These are phyloP conservation scores for Chrysoporthe austroafricana DNA, from an alignment of 2,329 filamentous ascomycete genomes.

Conservation along the genomic window DNA sequence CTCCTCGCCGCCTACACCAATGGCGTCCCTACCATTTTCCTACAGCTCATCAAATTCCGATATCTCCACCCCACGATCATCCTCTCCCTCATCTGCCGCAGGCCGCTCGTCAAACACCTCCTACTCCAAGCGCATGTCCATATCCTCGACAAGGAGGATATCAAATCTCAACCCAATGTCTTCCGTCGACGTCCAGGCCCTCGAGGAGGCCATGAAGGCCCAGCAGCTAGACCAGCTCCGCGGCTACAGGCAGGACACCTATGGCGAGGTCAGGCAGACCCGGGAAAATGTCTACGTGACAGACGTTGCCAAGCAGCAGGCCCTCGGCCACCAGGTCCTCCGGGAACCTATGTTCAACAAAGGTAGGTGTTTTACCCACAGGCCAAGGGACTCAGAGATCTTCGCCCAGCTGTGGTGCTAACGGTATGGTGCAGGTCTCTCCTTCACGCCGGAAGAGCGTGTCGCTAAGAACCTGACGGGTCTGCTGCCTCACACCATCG, in stretches of 20 bases:
- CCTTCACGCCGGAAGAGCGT: constrained; percentile 67
- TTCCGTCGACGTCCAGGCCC: constrained; percentile 58
- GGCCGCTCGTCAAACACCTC: constrained; percentile 54
- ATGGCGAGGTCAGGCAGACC: constrained; percentile 58
- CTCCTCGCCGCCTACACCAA: constrained; percentile 36
- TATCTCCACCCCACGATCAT: constrained; percentile 58
- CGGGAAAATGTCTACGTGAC: constrained; percentile 56
- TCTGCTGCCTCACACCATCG: constrained; percentile 66
- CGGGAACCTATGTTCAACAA: constrained; percentile 68
- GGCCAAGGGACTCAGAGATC: too few relatives aligned
- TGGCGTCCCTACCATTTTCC: constrained; percentile 52
- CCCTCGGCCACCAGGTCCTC: constrained; percentile 64
- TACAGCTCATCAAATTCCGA: constrained; percentile 51
- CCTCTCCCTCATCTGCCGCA: constrained; percentile 55
- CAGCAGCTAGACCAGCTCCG: constrained; percentile 62
- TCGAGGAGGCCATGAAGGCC: constrained; percentile 65
- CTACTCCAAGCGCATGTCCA: constrained; percentile 55
- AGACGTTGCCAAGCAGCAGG: constrained; percentile 46
- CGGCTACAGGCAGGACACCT: constrained; percentile 62
- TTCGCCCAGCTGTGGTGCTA: neutral
- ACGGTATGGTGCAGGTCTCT: constrained; percentile 52
- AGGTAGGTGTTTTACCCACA: constrained; percentile 45
- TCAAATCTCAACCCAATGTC: constrained; percentile 60
- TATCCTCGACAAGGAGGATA: constrained; percentile 52
- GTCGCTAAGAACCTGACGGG: constrained; percentile 67